Evolutionary conservation across 495 filamentous ascomycete species (phyloP), one percentile per base, ranked within the genome.

Genomic region (Neurospora sp.): DNA sequence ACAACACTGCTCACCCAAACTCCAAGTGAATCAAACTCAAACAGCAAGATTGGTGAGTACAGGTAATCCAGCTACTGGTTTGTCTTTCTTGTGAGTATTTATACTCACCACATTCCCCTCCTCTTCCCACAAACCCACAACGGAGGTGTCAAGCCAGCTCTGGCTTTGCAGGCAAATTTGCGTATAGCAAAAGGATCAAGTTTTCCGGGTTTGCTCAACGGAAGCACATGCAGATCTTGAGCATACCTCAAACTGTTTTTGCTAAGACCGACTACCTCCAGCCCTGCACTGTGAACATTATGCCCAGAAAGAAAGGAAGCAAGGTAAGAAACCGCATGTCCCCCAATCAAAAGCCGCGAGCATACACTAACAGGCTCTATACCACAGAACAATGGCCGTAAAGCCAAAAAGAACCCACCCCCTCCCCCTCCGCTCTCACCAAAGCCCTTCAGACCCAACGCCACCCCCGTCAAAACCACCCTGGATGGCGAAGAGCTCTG

Each of bases 291-390:
- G n/a, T n/a, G 39, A 17, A 40, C 39, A 40, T 40, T 11, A 40
- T 40, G 39, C 39, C 39, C 0, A 1, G 4, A 40, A 40, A 40
- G 39, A 40, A 17, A 40, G 5, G 6, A 8, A n/a, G 2, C 42
- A 43, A 43, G 42, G 42, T 43, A 43, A n/a, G 19, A 43, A 43
- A n/a, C 42, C 19, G 0, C 0, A 19, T 0, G 0, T 8, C 0
- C 40, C 7, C 40, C 2, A 7, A 40, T 40, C 13, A 5, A 5
- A 40, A 40, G 2, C 3, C 40, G 2, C 8, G 0, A n/a, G 5
- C 17, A 43, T 5, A n/a, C 3, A 9, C 17, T 9, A n/a, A 43
- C 42, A 43, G 0, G 0, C 19, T 4, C 2, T 4, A 3, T 1
- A n/a, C 5, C 42, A 43, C 19, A n/a, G 42, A 45, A 43, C 2